These are phyloP conservation scores for Iberis amara DNA, from an alignment of 441 rosid genomes.

Conservation along the genomic window DNA sequence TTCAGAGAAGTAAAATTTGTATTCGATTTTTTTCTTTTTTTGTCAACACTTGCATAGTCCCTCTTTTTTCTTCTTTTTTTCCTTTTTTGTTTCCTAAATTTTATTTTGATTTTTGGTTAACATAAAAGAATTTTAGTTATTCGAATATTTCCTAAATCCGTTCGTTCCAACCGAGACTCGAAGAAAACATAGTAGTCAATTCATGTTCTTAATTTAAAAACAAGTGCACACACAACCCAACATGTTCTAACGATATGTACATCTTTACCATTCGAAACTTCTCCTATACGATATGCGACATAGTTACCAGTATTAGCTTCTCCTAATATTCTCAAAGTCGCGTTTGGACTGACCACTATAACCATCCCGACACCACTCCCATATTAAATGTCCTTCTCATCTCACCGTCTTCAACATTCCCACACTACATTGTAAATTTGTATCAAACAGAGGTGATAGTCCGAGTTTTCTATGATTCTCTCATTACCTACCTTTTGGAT, in stretches of 20 bases:
- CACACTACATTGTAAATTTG: conserved; percentile 41
- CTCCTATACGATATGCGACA: conserved; percentile 54
- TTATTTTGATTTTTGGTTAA: neutral
- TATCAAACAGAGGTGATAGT: no score
- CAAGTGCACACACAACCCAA: neutral
- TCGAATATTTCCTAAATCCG: no score
- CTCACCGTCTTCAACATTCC: conserved; percentile 59
- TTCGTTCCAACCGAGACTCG: no score
- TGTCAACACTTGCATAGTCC: conserved; percentile 3
- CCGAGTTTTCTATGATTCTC: no score
- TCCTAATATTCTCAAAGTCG: conserved; percentile 43
- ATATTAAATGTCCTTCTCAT: conserved; percentile 75
- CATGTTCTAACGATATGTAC: no score
- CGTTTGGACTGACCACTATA: conserved; percentile 48
- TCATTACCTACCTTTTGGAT: conserved; percentile 59
- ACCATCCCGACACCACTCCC: conserved; percentile 94
- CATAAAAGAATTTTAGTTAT: neutral
- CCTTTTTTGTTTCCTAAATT: neutral
- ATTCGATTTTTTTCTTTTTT: conserved; percentile 21
- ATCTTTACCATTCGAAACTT: conserved; percentile 8
- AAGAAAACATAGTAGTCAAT: no score
- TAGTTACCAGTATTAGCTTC: conserved; percentile 30
- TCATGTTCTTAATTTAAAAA: no score
- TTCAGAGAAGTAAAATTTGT: neutral
- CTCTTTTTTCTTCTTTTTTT: conserved; percentile 8